These are phyloP conservation scores for Fomitopsis pulvina DNA, from an alignment of 768 basidiomycete species.

Conservation along the genomic window DNA sequence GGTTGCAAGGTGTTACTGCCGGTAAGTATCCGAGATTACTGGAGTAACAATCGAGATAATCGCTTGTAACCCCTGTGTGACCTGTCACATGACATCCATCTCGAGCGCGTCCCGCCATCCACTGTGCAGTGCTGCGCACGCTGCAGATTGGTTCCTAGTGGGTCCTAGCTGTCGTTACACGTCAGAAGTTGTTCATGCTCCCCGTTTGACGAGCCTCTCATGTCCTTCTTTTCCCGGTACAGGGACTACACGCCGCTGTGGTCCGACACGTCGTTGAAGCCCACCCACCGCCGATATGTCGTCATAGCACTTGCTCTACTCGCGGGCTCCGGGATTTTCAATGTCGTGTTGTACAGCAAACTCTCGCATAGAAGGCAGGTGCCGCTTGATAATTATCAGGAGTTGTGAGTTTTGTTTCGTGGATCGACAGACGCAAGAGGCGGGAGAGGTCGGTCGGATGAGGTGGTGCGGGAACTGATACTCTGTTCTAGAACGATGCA, in stretches of 20 bases:
- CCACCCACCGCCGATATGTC: not conserved
- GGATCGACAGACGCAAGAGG: not conserved
- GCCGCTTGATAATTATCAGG: slow-evolving; percentile 15
- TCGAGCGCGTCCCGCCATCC: no score
- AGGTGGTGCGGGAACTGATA: not conserved
- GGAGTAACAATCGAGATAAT: no score
- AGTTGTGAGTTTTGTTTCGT: slow-evolving; percentile 10
- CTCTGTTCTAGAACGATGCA: slow-evolving; percentile 10
- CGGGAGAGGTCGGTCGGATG: not conserved
- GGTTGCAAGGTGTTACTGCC: no score
- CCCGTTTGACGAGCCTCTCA: not conserved
- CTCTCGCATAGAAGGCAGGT: not conserved
- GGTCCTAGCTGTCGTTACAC: no score
- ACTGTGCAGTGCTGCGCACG: no score
- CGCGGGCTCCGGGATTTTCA: not conserved
- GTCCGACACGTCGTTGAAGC: not conserved
- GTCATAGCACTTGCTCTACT: not conserved
- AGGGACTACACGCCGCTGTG: slow-evolving; percentile 3
- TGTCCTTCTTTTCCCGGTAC: slow-evolving; percentile 2
- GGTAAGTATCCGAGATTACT: no score
- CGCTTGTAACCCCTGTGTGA: no score
- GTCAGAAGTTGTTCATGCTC: not conserved
- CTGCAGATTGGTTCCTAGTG: no score
- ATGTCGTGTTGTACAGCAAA: not conserved
- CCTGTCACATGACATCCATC: no score